These are phyloP conservation scores for Tetradesmus obliquus DNA, from an alignment of 139 green algal genomes.

Conservation along the genomic window DNA sequence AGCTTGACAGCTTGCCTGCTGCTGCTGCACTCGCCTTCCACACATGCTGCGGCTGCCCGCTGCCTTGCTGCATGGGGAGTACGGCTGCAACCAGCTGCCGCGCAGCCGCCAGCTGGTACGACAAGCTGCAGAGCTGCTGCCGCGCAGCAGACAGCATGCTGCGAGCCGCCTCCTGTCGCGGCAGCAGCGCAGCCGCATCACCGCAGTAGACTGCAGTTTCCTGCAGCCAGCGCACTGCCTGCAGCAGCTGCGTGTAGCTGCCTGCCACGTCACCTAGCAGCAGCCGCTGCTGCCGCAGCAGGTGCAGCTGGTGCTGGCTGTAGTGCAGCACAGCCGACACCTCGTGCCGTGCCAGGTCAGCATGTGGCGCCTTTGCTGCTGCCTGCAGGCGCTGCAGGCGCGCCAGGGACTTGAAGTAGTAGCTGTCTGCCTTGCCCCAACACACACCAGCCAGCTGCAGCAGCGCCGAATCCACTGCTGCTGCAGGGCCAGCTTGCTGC, in stretches of 20 bases:
- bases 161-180: constrained; percentile 9
- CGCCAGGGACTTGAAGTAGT: constrained; percentile 87
- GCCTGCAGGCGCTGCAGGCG: constrained; percentile 87
- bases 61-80: background rate
- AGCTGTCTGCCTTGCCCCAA: constrained; percentile 80
- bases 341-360: constrained; percentile 83
- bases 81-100: constrained; percentile 42
- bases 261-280: constrained; percentile 51
- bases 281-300: constrained; percentile 74
- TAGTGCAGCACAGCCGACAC: constrained; percentile 61
- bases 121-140: constrained; percentile 5
- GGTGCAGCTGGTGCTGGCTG: constrained; percentile 83
- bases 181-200: background rate
- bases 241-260: constrained; percentile 26
- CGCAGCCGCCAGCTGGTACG: constrained; percentile 6
- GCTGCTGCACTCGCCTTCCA: background rate
- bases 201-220: background rate
- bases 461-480: background rate
- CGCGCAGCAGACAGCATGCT: constrained; percentile 18
- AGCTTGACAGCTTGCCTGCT: constrained; percentile 2
- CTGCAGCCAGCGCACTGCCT: constrained; percentile 47
- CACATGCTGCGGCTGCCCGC: background rate
- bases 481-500: constrained; percentile 45
- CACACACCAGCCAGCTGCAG: constrained; percentile 9
- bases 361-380: constrained; percentile 67